Conservation (phyloP, 371 early-diverging fungal genomes). For the Mucor saturninus region DNA sequence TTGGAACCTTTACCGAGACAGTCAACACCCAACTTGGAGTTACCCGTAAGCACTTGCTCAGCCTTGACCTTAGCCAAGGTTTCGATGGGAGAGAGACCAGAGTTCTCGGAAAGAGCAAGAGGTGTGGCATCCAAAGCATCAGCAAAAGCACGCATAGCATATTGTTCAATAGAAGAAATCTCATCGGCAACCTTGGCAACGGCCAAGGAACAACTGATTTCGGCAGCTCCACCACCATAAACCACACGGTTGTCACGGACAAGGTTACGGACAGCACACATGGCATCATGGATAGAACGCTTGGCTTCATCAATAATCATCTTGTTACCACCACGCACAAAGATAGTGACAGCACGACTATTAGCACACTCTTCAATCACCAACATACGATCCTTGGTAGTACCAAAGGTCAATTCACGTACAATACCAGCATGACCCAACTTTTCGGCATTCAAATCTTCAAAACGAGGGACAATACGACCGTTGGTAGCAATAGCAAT, state of each 20-base stretch:
- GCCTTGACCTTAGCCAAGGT: constrained; percentile 94
- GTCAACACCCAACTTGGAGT: constrained; percentile 94
- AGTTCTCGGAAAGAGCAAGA: constrained; percentile 97
- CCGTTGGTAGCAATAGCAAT: constrained; percentile 99
- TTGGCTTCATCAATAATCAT: constrained; percentile 99
- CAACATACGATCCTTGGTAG: constrained; percentile 98
- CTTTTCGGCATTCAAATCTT: constrained; percentile 91
- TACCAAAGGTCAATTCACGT: constrained; percentile 96
- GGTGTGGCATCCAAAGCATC: constrained; percentile 98
- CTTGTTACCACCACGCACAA: constrained; percentile 99
- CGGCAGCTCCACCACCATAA: constrained; percentile 99
- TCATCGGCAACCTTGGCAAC: constrained; percentile 94
- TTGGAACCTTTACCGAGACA: constrained; percentile 91
- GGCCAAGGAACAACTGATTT: constrained; percentile 94
- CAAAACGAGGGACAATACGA: constrained; percentile 99
- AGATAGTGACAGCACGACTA: constrained; percentile 96
- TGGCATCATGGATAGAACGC: constrained; percentile 98
- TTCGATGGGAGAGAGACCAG: constrained; percentile 96
- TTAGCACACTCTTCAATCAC: constrained; percentile 99
- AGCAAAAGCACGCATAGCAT: constrained; percentile 98
- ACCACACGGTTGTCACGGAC: constrained; percentile 97
- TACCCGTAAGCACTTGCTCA: constrained; percentile 86
- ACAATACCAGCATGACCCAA: constrained; percentile 95
- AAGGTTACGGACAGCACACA: constrained; percentile 99
- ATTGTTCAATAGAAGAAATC: constrained; percentile 93